Evolutionary conservation across 768 basidiomycete species (phyloP), one percentile per base, ranked within the genome.

Genomic region (Mycena filopes): DNA sequence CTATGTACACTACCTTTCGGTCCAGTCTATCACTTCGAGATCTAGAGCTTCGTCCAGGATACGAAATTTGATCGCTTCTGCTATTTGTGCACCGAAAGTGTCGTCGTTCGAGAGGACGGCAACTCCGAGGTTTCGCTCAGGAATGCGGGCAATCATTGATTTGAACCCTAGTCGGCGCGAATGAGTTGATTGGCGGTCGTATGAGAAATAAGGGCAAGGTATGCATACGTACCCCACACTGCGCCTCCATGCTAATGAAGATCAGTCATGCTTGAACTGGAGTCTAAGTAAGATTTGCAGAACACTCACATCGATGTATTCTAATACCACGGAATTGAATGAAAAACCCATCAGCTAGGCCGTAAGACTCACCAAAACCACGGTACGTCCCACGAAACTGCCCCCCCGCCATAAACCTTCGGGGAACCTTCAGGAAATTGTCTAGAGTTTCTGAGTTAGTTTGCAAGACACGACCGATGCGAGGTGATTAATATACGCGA

Each of bases 351-450:
- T 10, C 2, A 36, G 15, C 11, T 36, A 36, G 36, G 10, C 9
- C 15, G 9, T 36, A 15, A n/a, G 36, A 36, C 59, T 15, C 40
- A 73, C 70, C 70, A 50, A 70, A 64, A 0, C 69, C 69, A 25
- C 69, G 57, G 53, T 73, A 73, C 3, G 64, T 70, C 1, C 58
- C 55, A 9, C 70, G 66, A 23, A n/a, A 20, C 41, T 70, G 71
- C 2, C 69, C 74, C n/a, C 0, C 71, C 71, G 20, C 74, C 72
- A 53, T 75, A 75, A 2, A 75, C 74, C 6, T 54, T 20, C 3
- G 73, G 70, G 3, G 72, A 72, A 7, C 71, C 58, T 42, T 73
- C 72, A 3, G 73, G 72, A 51, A 62, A 61, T 51, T 36, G 23
- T 12, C 71, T 70, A 28, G n/a, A n/a, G n/a, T n/a, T n/a, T n/a